Conservation (phyloP, 257 asterid species). For the Primulina eburnea region DNA sequence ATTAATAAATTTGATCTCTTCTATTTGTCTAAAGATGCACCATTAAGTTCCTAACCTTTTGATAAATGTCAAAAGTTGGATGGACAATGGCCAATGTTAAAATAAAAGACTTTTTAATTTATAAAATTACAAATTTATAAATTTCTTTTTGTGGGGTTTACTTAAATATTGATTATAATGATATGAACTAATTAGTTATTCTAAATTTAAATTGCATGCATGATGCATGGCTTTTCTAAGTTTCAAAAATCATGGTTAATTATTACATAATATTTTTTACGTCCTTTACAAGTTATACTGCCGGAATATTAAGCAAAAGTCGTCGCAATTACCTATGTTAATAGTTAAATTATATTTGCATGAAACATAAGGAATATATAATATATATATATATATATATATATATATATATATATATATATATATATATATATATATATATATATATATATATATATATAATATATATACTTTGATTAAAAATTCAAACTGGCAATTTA, state of each 20-base stretch:
- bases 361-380: not conserved
- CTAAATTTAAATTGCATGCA: not conserved
- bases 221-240: not conserved
- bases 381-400: too few relatives aligned
- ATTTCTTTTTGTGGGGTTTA: too few relatives aligned
- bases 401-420: too few relatives aligned
- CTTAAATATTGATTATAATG: too few relatives aligned
- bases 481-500: too few relatives aligned
- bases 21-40: not conserved
- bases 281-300: not conserved
- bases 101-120: not conserved
- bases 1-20: not conserved
- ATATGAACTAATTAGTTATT: not conserved
- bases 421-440: too few relatives aligned
- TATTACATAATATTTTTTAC: too few relatives aligned
- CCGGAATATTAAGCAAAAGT: not conserved
- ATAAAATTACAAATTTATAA: too few relatives aligned
- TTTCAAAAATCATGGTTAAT: too few relatives aligned
- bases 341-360: not conserved
- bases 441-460: too few relatives aligned
- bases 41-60: slow-evolving; percentile 7
- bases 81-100: slow-evolving; percentile 12
- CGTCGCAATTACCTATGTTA: not conserved
- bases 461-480: too few relatives aligned
- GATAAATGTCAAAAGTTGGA: slow-evolving; percentile 22